A percentile compares a stretch with the other conserved stretches of the same genome.
These are phyloP conservation scores for Trichosporon ovoides DNA, from an alignment of 1,284 basidiomycete species.

Conservation along the genomic window DNA sequence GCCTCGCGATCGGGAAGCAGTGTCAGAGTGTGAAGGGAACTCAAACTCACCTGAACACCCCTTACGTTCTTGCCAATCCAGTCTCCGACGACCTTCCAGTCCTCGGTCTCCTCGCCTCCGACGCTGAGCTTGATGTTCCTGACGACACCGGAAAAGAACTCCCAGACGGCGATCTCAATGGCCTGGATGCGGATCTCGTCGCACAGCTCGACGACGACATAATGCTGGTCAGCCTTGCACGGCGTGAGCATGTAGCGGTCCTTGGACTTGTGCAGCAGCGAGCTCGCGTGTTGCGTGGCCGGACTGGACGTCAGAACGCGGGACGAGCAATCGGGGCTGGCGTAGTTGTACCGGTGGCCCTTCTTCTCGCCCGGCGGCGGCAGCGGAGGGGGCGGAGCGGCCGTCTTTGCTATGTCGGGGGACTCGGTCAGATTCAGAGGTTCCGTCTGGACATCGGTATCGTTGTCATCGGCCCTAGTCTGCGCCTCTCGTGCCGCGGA, in stretches of 20 bases:
- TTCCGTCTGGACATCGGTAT: not conserved
- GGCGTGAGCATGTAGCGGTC: constrained; percentile 97
- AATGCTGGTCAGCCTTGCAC: constrained; percentile 67
- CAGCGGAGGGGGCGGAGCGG: not conserved
- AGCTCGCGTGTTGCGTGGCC: constrained; percentile 73
- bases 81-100: constrained; percentile 57
- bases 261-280: constrained; percentile 81
- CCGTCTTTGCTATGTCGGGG: not conserved
- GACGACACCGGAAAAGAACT: constrained; percentile 97
- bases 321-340: constrained; percentile 85
- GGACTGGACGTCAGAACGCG: constrained; percentile 79
- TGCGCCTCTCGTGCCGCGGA: constrained; percentile 37
- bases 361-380: constrained; percentile 12
- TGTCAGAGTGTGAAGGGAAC: not conserved
- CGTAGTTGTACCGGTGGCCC: constrained; percentile 81
- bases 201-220: constrained; percentile 91
- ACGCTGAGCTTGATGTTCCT: constrained; percentile 84
- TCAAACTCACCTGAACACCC: constrained; percentile 72
- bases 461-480: not conserved
- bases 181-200: constrained; percentile 96
- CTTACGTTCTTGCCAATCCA: constrained; percentile 84
- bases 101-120: constrained; percentile 56
- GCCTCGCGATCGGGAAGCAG: constrained; percentile 9
- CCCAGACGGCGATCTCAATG: constrained; percentile 91
- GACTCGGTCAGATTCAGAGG: not conserved